A percentile compares a stretch with the other conserved stretches of the same genome.
Conservation (phyloP, 2,329 filamentous ascomycete genomes). For the Trichoderma pleuroti region DNA sequence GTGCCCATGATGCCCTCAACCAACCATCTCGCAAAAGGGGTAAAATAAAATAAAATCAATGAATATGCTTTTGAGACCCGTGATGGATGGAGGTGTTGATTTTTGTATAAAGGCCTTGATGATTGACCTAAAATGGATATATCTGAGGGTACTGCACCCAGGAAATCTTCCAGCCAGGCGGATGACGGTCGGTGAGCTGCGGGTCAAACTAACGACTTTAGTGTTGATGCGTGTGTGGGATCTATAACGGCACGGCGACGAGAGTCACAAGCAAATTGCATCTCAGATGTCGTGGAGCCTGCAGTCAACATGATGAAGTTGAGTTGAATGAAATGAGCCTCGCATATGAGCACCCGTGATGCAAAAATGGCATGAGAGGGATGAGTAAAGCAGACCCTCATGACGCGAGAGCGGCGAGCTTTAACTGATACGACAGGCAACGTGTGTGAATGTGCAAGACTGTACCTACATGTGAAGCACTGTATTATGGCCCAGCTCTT, state of each 20-base stretch:
- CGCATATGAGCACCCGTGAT: not conserved
- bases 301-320: not conserved
- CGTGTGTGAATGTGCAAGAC: not conserved
- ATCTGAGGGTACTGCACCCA: conserved; percentile 2
- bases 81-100: not conserved
- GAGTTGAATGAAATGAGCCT: not conserved
- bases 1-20: not conserved
- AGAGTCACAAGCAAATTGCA: not conserved
- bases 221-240: not conserved
- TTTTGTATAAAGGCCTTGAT: not conserved
- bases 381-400: not conserved
- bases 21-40: not conserved
- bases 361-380: not conserved
- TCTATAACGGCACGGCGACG: not conserved
- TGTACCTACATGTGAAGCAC: not conserved
- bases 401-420: not conserved
- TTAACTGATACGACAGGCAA: not conserved
- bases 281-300: not conserved
- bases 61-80: not conserved
- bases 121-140: not conserved
- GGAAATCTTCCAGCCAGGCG: not conserved
- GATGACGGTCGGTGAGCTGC: not conserved
- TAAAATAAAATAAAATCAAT: not conserved
- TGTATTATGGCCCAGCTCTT: not conserved
- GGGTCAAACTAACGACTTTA: not conserved